Base-by-base conservation (phyloP, 1,139 yeast species). In the Candida buenavistaensis region DNA sequence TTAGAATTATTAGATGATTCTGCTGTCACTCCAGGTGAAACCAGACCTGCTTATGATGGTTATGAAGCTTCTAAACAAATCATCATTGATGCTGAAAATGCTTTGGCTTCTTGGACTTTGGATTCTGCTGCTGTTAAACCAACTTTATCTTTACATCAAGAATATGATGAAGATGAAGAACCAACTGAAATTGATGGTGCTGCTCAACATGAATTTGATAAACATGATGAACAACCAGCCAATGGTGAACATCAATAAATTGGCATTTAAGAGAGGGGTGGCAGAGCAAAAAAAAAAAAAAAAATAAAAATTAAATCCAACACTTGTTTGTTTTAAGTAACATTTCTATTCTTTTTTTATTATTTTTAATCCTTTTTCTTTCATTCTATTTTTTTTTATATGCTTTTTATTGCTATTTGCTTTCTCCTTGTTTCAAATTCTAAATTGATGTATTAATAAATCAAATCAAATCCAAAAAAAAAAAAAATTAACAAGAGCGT, bases 11-110 rank as follows among this genome's bases (percentile, higher is more conserved):
- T 92, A 61, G 97, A 92, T 63, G 97, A 90, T 65, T 72, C 95
- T 50, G 94, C 97, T 45, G 97, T 92, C 49, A 90, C 97, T 47
- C 98, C 98, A 47, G 98, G 98, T 72, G 98, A 92, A 75, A 87
- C 96, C 44, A 88, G 97, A 74, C 94, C 96, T 28, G 94, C 96
- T 44, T 92, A 92, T 66, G 97, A 92, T 59, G 97, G 98, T 51
- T 90, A 89, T 67, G 97, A 92, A 62, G 96, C 96, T 39, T 86
- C 97, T 42, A 90, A 90, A 77, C 97, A 92, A 75, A 89, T 92
- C 67, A 88, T 92, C 56, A 85, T 89, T 58, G 98, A 92, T 64
- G 95, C 96, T 51, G 98, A 92, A 74, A 85, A 82, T 53, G 96
- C 97, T 41, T 79, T 92, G 61, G 92, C 94, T 51, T 80, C 89